Conservation (phyloP, 2,329 filamentous ascomycete genomes). For the Microcyclosporella mali region DNA sequence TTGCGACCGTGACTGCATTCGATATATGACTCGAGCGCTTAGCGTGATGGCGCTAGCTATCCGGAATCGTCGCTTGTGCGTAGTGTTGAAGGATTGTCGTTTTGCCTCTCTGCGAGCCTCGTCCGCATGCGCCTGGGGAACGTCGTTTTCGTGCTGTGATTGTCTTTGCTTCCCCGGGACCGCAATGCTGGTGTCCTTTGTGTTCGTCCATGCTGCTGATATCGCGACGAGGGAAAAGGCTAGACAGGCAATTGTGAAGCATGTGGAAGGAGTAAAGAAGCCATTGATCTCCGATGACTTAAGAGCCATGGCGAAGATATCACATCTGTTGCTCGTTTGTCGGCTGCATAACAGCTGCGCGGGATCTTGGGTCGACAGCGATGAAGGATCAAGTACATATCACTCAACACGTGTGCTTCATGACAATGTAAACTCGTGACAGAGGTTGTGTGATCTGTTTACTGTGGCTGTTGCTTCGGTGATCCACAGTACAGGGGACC, state of each 20-base stretch:
- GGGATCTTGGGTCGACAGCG: too few species aligned
- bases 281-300: constrained; percentile 1
- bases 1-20: constrained; percentile 5
- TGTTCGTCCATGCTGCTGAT: constrained; percentile 18
- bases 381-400: too few species aligned
- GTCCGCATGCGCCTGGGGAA: neutral
- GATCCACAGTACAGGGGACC: too few species aligned
- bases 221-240: constrained; percentile 23
- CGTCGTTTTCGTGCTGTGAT: neutral
- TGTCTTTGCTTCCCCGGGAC: neutral
- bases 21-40: constrained; percentile 9
- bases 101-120: neutral
- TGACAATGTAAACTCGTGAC: too few species aligned
- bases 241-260: constrained; percentile 23
- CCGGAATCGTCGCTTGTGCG: neutral
- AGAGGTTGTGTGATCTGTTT: too few species aligned
- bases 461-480: too few species aligned
- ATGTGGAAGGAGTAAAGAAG: constrained; percentile 21
- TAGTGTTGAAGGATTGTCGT: neutral
- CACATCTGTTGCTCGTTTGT: too few species aligned
- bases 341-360: too few species aligned
- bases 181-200: constrained; percentile 5
- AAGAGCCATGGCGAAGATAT: too few species aligned
- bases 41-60: constrained; percentile 11
- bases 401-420: too few species aligned